phyloP scores from a whole-genome alignment of 2,329 filamentous ascomycete genomes.

The Diplodia corticola region DNA sequence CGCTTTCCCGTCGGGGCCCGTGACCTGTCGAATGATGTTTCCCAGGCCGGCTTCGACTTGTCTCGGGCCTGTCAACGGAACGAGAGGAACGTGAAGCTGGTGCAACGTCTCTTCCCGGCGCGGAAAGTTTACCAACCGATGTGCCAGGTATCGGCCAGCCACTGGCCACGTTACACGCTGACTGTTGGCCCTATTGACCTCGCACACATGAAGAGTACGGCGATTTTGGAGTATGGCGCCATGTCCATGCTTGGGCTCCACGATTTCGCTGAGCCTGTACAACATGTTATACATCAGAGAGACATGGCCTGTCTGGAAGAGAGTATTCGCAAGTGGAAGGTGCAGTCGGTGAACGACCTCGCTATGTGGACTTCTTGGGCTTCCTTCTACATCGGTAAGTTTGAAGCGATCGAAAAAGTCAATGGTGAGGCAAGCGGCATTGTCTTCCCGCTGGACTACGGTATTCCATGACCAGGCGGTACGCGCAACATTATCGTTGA shows the following conservation, averaged over 20 bases:
- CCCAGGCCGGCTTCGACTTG: constrained; percentile 67
- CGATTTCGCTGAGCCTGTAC: constrained; percentile 25
- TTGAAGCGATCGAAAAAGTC: background rate
- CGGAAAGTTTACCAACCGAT: background rate
- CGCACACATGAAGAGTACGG: background rate
- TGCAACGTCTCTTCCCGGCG: background rate
- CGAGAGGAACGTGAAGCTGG: constrained; percentile 48
- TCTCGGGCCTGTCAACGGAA: constrained; percentile 64
- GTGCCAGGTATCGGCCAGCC: background rate
- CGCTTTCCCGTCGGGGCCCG: constrained; percentile 45
- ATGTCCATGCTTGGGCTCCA: background rate
- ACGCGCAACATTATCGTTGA: background rate
- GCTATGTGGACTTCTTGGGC: constrained; percentile 36
- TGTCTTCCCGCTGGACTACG: background rate
- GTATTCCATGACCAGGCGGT: background rate
- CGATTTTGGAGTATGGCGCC: background rate
- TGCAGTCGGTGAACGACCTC: constrained; percentile 35
- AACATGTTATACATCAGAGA: constrained; percentile 32
- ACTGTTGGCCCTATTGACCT: background rate
- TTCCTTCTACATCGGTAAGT: background rate
- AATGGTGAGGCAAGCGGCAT: background rate
- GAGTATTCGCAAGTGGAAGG: constrained; percentile 69
- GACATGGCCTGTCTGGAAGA: constrained; percentile 67
- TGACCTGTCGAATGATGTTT: constrained; percentile 72
- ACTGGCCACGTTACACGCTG: constrained; percentile 1